Evolutionary conservation across 2,329 filamentous ascomycete genomes (phyloP).

Genomic region (Thyridium curvatum): DNA sequence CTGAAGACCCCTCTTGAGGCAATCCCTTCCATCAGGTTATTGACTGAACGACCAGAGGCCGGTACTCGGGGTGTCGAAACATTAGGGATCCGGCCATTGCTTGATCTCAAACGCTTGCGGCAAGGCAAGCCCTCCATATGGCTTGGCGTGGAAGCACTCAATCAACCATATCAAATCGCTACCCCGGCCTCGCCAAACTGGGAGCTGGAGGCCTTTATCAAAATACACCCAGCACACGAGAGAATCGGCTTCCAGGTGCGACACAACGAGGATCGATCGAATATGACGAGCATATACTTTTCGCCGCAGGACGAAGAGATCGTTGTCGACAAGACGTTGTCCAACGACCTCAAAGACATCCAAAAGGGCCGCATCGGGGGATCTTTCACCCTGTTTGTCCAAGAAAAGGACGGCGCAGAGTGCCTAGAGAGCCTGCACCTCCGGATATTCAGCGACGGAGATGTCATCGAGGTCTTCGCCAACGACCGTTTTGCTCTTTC

Average conservation of each 20-base stretch:
- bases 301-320: constrained; percentile 29
- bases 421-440: constrained; percentile 28
- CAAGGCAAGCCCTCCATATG: too few species aligned
- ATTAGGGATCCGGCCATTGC: constrained; percentile 26
- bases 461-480: constrained; percentile 37
- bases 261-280: constrained; percentile 17
- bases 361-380: constrained; percentile 27
- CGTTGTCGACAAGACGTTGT: constrained; percentile 27
- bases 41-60: background rate
- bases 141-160: too few species aligned
- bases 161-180: constrained; percentile 4
- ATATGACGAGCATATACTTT: constrained; percentile 31
- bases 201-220: constrained; percentile 17
- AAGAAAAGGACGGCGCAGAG: constrained; percentile 9
- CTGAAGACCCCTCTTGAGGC: constrained; percentile 25
- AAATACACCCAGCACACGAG: constrained; percentile 4
- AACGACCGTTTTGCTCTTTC: constrained; percentile 34
- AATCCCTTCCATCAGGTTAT: constrained; percentile 32
- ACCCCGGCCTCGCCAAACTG: constrained; percentile 8
- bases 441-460: constrained; percentile 32
- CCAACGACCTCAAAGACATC: constrained; percentile 21
- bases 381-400: constrained; percentile 39
- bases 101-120: constrained; percentile 14
- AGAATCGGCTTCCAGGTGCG: constrained; percentile 15
- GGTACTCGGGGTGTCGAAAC: constrained; percentile 32